phyloP scores from a whole-genome alignment of 495 filamentous ascomycete genomes.

The Podospora sp. region DNA sequence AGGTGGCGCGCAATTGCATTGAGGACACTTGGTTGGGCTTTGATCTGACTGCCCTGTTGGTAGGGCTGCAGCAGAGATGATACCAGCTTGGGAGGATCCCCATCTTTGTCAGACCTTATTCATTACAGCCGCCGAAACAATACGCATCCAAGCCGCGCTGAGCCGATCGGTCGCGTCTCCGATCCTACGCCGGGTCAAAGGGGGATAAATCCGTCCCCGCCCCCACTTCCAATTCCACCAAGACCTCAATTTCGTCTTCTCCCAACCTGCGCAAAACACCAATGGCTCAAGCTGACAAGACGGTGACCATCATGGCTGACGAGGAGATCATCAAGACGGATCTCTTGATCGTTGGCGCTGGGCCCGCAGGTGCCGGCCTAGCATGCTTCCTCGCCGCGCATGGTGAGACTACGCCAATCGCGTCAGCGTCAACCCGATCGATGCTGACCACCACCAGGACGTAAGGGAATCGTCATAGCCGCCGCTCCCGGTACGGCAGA shows the following conservation, averaged over 20 bases:
- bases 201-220: neutral
- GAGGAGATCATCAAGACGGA: slow-evolving; percentile 46
- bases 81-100: neutral
- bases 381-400: slow-evolving; percentile 58
- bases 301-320: neutral
- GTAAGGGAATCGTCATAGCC: slow-evolving; percentile 53
- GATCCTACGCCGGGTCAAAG: neutral
- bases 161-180: neutral
- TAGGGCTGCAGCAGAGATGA: no score
- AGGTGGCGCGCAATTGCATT: neutral
- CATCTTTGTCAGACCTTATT: neutral
- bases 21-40: no score
- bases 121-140: neutral
- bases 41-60: no score
- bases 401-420: slow-evolving; percentile 33
- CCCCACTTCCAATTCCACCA: neutral
- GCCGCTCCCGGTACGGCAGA: slow-evolving; percentile 50
- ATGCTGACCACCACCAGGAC: slow-evolving; percentile 31
- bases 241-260: neutral
- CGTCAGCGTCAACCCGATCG: neutral
- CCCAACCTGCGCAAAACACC: neutral
- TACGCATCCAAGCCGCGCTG: neutral
- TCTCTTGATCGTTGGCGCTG: slow-evolving; percentile 58
- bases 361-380: slow-evolving; percentile 57
- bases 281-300: neutral